Base-by-base conservation (phyloP, 768 basidiomycete species). In the Pleurotus eryngii region DNA sequence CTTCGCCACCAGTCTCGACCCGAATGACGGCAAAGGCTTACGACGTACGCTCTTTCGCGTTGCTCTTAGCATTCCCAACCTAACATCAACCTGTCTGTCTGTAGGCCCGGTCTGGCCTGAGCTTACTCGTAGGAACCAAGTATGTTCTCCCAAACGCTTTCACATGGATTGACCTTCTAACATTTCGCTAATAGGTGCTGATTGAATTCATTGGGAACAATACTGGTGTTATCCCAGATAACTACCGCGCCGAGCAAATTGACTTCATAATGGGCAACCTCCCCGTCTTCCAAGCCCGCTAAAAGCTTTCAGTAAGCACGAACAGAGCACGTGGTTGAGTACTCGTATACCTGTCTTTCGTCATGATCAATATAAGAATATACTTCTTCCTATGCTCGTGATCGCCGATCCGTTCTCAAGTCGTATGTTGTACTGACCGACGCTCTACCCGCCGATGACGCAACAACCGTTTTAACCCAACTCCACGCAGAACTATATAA, bases 11-110 rank as follows among this genome's bases (percentile, higher is more conserved):
- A 74, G 72, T 22, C 63, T 79, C 22, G 69, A 73, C 27, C 77
- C 78, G n/a, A 78, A 78, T 51, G 77, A 79, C 49, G 73, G 74
- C 3, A 67, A 62, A 14, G 78, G 77, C 12, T 49, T 63, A 26
- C 45, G 57, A 7, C 73, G 75, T 76, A 66, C 8, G 61, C 65
- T 35, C 4, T 35, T 54, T 48, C 40, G 11, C 55, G 30, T 18
- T 11, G 5, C 20, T 1, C 15, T 38, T 12, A 1, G 27, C 35
- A 3, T 15, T 1, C 0, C 35, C 12, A 17, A 3, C 9, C 38
- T 54, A 12, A 50, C 5, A 11, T 17, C 22, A 54, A 42, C 26
- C 9, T 9, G 15, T 50, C 30, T 20, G 15, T 15, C 8, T 3
- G 7, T 24, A 54, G 51, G 51, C 22, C 51, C 51, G 22, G 11